Conservation (phyloP, 2,329 filamentous ascomycete species). For the Alternaria alternata region DNA sequence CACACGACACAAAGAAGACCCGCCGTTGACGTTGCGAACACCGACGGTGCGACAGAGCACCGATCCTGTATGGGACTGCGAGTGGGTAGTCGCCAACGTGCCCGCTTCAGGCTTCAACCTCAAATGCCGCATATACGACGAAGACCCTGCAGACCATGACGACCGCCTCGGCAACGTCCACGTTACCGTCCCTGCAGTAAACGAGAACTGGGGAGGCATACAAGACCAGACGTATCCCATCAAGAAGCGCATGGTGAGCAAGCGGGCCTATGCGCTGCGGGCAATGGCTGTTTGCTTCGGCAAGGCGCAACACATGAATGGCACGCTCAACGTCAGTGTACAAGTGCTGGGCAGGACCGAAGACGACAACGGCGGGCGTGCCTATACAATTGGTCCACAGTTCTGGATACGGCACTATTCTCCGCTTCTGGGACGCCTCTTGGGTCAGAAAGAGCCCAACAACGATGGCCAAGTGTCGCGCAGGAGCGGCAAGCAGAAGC, state of each 20-base stretch:
- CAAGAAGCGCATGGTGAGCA: slow-evolving; percentile 86
- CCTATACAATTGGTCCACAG: slow-evolving; percentile 82
- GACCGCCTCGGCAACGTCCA: slow-evolving; percentile 89
- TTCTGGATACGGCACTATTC: slow-evolving; percentile 85
- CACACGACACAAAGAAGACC: slow-evolving; percentile 85
- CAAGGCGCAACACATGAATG: slow-evolving; percentile 71
- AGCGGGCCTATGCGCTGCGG: slow-evolving; percentile 81
- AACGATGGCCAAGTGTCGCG: slow-evolving; percentile 42
- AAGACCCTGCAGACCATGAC: slow-evolving; percentile 85
- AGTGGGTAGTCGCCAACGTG: slow-evolving; percentile 89
- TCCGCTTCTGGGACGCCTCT: slow-evolving; percentile 83
- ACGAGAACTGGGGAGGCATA: slow-evolving; percentile 73
- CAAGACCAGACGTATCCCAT: slow-evolving; percentile 71
- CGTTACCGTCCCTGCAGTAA: slow-evolving; percentile 67
- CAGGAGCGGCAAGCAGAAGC: slow-evolving; percentile 56
- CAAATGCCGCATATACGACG: slow-evolving; percentile 88
- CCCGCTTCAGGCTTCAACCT: slow-evolving; percentile 81
- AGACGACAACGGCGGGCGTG: slow-evolving; percentile 67
- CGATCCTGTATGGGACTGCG: slow-evolving; percentile 81
- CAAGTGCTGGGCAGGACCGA: slow-evolving; percentile 80
- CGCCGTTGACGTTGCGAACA: slow-evolving; percentile 76
- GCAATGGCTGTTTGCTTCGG: slow-evolving; percentile 71
- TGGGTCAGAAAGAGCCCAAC: slow-evolving; percentile 68
- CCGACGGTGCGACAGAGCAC: slow-evolving; percentile 75
- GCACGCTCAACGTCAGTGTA: slow-evolving; percentile 75